Evolutionary conservation across 2,329 filamentous ascomycete genomes (phyloP).

Genomic region (Talaromyces sp.): DNA sequence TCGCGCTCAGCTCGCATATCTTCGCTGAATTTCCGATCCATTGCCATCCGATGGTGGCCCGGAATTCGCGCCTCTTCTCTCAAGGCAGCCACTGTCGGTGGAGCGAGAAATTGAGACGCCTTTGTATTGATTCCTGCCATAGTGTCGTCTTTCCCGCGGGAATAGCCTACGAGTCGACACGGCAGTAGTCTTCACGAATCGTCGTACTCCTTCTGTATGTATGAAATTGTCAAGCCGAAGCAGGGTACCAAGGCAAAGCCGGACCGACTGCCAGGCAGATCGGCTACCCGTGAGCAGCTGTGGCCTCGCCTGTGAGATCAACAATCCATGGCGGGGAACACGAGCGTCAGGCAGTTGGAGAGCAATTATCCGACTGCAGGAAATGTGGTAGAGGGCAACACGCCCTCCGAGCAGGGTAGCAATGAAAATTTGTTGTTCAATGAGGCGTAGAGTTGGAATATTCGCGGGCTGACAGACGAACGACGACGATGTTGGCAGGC

Average conservation of each 20-base stretch:
- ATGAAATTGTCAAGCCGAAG: background rate
- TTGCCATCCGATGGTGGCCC: slow-evolving; percentile 35
- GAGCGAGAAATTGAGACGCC: slow-evolving; percentile 41
- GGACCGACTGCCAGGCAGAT: slow-evolving; percentile 45
- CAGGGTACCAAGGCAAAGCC: slow-evolving; percentile 28
- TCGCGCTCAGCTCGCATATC: slow-evolving; percentile 91
- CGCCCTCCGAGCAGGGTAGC: background rate
- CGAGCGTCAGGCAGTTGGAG: slow-evolving; percentile 14
- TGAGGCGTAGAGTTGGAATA: background rate
- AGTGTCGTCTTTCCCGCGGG: slow-evolving; percentile 20
- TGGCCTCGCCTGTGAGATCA: slow-evolving; percentile 42
- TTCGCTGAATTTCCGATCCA: slow-evolving; percentile 69
- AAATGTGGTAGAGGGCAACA: background rate
- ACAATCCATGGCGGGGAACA: slow-evolving; percentile 35
- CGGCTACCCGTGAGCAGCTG: slow-evolving; percentile 41
- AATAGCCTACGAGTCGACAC: slow-evolving; percentile 13
- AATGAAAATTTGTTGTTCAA: background rate
- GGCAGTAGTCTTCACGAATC: background rate
- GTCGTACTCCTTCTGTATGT: background rate
- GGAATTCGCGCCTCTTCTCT: slow-evolving; percentile 43
- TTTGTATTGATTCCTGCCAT: slow-evolving; percentile 44
- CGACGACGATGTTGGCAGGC: background rate
- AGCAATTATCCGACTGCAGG: slow-evolving; percentile 13
- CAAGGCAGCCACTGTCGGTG: slow-evolving; percentile 44
- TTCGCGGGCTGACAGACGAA: background rate